Conservation (phyloP, 192 early-diverging fungal species). For the Umbelopsis vinacea region DNA sequence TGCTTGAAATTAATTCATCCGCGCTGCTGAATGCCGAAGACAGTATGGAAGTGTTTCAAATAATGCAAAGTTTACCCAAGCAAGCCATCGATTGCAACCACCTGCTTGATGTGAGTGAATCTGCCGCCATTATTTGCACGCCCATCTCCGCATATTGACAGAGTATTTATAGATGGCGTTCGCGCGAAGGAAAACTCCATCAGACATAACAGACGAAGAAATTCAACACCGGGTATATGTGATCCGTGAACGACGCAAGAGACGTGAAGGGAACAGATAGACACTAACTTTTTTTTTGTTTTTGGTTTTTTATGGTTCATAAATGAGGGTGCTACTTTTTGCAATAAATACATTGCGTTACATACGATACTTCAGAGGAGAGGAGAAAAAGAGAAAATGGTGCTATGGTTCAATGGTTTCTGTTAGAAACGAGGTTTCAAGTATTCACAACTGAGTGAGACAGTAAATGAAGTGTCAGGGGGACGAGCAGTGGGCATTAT, state of each 20-base stretch:
- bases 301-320: no score
- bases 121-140: no score
- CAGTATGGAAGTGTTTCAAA: conserved; percentile 62
- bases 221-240: neutral
- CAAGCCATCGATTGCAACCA: conserved; percentile 18
- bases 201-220: conserved; percentile 1
- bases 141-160: neutral
- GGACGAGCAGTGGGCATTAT: neutral
- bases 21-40: conserved; percentile 62
- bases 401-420: neutral
- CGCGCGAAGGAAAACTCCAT: neutral
- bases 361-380: neutral
- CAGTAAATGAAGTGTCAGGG: neutral
- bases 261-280: neutral
- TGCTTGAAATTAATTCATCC: conserved; percentile 70
- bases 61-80: conserved; percentile 45
- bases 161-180: neutral
- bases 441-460: neutral
- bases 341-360: neutral
- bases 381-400: neutral
- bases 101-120: conserved; percentile 6
- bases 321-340: neutral
- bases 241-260: neutral
- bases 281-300: no score
- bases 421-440: no score